Percentiles rank a stretch among this genome's conserved stretches.
phyloP scores from a whole-genome alignment of 306 rosid species.

The Ochetophila trinervis region DNA sequence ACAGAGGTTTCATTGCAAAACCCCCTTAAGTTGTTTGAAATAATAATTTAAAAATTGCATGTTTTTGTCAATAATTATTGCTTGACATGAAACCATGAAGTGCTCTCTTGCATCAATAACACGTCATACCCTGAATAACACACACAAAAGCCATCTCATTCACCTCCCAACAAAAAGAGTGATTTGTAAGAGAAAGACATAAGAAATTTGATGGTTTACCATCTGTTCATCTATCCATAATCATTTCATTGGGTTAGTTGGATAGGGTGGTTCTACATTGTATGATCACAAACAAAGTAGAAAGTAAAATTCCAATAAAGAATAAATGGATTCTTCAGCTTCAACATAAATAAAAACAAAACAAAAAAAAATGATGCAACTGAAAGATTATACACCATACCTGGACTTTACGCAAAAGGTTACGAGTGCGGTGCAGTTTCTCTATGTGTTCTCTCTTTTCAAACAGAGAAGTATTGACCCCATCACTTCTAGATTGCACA shows the following conservation, averaged over 20 bases:
- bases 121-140: neutral
- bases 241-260: neutral
- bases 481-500: slow-evolving; percentile 89
- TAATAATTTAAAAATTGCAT: neutral
- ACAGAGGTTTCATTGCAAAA: neutral
- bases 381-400: slow-evolving; percentile 29
- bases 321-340: no score
- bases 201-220: neutral
- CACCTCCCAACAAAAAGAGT: no score
- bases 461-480: slow-evolving; percentile 72
- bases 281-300: neutral
- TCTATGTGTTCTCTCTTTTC: slow-evolving; percentile 90
- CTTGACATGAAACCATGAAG: neutral
- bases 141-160: neutral
- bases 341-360: neutral
- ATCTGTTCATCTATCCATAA: neutral
- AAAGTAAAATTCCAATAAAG: neutral
- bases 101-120: neutral
- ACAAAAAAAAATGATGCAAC: neutral
- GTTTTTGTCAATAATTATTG: neutral
- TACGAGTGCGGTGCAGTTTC: slow-evolving; percentile 76
- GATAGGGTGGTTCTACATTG: neutral
- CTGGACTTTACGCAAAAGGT: slow-evolving; percentile 96
- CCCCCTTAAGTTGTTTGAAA: neutral
- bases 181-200: neutral